phyloP scores from a whole-genome alignment of 2,329 filamentous ascomycete genomes.

The Trichoderma citrinoviride region DNA sequence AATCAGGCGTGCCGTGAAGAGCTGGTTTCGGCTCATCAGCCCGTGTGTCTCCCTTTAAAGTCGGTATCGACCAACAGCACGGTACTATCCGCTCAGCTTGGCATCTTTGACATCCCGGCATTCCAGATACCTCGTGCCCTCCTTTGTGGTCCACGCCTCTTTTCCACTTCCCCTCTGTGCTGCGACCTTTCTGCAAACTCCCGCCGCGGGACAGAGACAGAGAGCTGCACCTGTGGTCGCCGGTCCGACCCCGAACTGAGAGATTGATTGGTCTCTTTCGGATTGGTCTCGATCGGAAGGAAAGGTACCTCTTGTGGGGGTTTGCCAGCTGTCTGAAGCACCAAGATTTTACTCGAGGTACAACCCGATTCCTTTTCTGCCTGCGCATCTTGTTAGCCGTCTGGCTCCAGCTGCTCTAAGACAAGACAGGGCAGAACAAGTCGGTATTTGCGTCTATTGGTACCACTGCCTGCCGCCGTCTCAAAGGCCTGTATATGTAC shows the following conservation, averaged over 20 bases:
- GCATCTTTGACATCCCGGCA: conserved; percentile 13
- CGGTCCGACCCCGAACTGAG: background rate
- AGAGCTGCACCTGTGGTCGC: conserved; percentile 8
- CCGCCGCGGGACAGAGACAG: conserved; percentile 6
- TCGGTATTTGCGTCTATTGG: background rate
- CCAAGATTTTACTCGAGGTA: background rate
- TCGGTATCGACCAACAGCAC: conserved; percentile 4
- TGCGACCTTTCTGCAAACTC: conserved; percentile 13
- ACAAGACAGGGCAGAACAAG: background rate
- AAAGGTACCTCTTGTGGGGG: background rate
- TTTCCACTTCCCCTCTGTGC: background rate
- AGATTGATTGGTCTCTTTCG: conserved; percentile 13
- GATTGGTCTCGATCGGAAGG: conserved; percentile 6
- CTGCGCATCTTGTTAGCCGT: background rate
- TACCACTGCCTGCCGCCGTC: background rate
- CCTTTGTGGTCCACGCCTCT: background rate
- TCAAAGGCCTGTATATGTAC: background rate
- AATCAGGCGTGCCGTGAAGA: background rate
- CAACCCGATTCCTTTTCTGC: background rate
- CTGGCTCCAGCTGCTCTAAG: conserved; percentile 1
- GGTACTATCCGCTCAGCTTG: conserved; percentile 10
- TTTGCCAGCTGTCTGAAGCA: conserved; percentile 8
- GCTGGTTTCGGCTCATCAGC: background rate
- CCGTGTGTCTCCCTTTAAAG: background rate
- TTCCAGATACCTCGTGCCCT: background rate